These are phyloP conservation scores for Flaveria bidentis DNA, from an alignment of 129 eudicot species.

Conservation along the genomic window DNA sequence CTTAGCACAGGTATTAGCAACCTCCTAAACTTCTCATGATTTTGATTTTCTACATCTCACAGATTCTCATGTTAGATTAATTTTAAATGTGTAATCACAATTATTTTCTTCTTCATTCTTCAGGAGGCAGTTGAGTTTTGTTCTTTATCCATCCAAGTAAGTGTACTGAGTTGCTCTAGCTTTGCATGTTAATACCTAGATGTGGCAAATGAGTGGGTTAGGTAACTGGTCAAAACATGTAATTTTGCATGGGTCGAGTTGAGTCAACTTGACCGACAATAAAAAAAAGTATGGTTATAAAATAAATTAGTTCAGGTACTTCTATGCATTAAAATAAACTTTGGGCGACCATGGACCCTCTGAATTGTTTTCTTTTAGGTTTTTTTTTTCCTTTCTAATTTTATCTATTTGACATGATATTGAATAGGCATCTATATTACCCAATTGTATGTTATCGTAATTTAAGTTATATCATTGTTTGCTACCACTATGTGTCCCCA, in stretches of 20 bases:
- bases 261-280: neutral
- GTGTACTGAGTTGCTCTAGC: constrained; percentile 31
- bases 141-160: constrained; percentile 85
- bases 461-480: too few relatives aligned
- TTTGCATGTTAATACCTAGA: constrained; percentile 16
- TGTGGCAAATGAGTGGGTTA: neutral
- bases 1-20: constrained; percentile 75
- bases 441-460: too few relatives aligned
- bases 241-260: neutral
- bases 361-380: neutral
- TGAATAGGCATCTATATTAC: neutral
- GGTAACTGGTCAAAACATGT: neutral
- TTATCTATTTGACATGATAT: neutral
- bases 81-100: neutral
- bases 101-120: constrained; percentile 22
- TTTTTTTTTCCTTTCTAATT: neutral
- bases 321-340: neutral
- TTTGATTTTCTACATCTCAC: constrained; percentile 5
- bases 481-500: too few relatives aligned
- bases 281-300: neutral
- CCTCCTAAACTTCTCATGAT: constrained; percentile 2
- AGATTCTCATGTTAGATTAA: neutral
- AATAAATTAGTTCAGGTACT: neutral
- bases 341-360: neutral
- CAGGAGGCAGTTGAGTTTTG: constrained; percentile 99